Conservation (phyloP, 208 protist genomes). For the Crithidia expoeki region DNA sequence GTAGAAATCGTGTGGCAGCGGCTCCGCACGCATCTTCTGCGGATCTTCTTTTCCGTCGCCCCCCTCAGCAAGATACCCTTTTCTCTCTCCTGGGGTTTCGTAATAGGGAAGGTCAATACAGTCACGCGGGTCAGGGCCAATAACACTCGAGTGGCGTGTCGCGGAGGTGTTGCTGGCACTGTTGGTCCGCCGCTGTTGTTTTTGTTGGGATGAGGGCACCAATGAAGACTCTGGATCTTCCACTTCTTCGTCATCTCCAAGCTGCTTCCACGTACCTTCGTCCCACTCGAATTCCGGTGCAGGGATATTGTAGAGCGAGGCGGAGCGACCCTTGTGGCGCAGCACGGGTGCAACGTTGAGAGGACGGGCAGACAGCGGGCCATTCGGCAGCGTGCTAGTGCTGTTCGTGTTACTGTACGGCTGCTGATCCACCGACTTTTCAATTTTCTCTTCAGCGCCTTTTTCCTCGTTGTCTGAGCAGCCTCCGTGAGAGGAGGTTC, state of each 20-base stretch:
- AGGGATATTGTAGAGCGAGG: conserved; percentile 10
- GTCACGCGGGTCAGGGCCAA: conserved; percentile 31
- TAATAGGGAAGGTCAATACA: conserved; percentile 24
- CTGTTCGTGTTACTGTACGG: conserved; percentile 2
- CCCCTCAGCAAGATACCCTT: neutral
- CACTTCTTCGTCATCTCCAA: neutral
- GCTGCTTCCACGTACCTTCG: neutral
- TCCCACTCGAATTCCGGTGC: conserved; percentile 11
- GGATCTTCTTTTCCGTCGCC: conserved; percentile 11
- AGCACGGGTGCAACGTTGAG: conserved; percentile 6
- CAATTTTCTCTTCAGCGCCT: neutral
- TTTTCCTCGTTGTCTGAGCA: neutral
- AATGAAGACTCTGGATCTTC: neutral
- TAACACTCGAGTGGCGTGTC: conserved; percentile 16
- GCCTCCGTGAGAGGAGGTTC: neutral
- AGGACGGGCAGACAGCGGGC: conserved; percentile 6
- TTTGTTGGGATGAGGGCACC: neutral
- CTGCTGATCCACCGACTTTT: neutral
- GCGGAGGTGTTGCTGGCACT: conserved; percentile 18
- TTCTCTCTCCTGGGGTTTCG: neutral
- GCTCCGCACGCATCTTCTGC: conserved; percentile 16
- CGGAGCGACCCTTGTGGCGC: conserved; percentile 11
- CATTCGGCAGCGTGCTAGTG: neutral
- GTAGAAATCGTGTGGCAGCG: conserved; percentile 9
- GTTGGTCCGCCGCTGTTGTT: conserved; percentile 7